Evolutionary conservation across 257 asterid species (phyloP).

Genomic region (Jaltomata sinuosa): DNA sequence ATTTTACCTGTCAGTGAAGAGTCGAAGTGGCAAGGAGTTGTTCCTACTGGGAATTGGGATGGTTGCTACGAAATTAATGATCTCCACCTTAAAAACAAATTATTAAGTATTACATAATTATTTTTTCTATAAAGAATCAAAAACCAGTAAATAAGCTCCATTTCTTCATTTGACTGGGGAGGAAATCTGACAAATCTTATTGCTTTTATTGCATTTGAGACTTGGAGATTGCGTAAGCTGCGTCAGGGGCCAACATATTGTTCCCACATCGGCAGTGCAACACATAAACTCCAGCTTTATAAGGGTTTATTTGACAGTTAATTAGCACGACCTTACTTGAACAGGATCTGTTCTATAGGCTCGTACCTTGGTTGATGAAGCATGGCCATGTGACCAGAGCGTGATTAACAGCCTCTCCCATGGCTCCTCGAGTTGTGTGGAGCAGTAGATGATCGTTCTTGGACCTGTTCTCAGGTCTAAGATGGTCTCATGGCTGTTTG

Average conservation of each 20-base stretch:
- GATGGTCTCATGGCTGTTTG: slow-evolving; percentile 9
- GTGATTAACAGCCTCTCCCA: not conserved
- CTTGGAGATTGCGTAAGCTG: not conserved
- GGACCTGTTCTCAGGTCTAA: not conserved
- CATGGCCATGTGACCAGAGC: not conserved
- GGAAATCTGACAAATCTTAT: too few relatives aligned
- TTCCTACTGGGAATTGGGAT: not conserved
- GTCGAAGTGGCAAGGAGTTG: not conserved
- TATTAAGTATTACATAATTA: too few relatives aligned
- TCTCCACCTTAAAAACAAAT: not conserved
- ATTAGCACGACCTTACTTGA: too few relatives aligned
- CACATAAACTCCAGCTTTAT: too few relatives aligned
- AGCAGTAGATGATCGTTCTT: not conserved
- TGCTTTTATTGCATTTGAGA: not conserved
- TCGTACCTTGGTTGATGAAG: slow-evolving; percentile 8
- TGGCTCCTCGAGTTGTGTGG: not conserved
- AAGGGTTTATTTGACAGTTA: too few relatives aligned
- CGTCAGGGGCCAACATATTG: too few relatives aligned
- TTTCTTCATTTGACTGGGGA: not conserved
- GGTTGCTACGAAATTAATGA: not conserved
- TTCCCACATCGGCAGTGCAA: too few relatives aligned
- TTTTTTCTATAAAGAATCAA: not conserved
- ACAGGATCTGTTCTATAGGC: too few relatives aligned
- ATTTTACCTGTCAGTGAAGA: too few relatives aligned
- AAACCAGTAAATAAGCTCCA: not conserved